Percentiles rank a stretch among this genome's conserved stretches.
Conservation (phyloP, 306 rosid species). For the Cucumis cinereus region DNA sequence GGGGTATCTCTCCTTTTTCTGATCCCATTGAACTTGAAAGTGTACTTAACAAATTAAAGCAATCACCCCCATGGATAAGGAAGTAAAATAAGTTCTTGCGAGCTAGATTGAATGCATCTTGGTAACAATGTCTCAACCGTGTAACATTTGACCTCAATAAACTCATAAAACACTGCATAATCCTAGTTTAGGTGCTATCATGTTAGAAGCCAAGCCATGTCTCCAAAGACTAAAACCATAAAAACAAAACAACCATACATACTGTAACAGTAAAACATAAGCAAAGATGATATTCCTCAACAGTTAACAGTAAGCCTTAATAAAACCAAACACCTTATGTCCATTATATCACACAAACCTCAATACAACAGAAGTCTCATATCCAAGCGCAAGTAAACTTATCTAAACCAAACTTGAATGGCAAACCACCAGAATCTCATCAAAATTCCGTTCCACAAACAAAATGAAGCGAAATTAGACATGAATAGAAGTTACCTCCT, state of each 20-base stretch:
- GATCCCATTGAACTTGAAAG: neutral
- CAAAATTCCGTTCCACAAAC: conserved; percentile 1
- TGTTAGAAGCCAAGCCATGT: neutral
- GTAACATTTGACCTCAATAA: neutral
- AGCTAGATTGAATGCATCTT: neutral
- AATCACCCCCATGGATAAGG: neutral
- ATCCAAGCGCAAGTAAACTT: neutral
- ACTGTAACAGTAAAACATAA: neutral
- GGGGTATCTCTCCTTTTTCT: neutral
- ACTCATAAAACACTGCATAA: neutral
- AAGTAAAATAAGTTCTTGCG: neutral
- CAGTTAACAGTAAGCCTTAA: neutral
- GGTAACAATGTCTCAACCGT: neutral
- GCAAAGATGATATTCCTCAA: neutral
- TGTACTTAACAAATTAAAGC: neutral
- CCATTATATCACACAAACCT: neutral
- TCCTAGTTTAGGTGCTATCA: neutral
- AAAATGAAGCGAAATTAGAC: neutral
- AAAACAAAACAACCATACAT: neutral
- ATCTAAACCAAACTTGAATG: conserved; percentile 2
- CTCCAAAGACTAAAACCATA: neutral
- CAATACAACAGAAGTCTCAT: neutral
- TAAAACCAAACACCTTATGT: neutral
- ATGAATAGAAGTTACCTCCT: conserved; percentile 39
- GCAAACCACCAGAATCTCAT: neutral